Conservation (phyloP, 1,284 basidiomycete species). For the Thelephora terrestris region DNA sequence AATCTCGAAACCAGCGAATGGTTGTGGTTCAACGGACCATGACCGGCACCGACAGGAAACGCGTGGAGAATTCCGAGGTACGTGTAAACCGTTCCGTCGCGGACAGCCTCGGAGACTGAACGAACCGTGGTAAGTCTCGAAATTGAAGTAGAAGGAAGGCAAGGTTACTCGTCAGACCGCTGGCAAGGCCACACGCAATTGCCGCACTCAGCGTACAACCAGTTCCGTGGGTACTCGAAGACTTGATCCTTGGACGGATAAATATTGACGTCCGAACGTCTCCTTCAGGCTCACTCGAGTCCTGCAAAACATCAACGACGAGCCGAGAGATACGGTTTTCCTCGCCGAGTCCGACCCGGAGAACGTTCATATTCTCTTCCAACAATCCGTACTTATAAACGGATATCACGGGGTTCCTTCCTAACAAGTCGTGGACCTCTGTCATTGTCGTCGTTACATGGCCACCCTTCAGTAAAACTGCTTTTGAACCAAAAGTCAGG, state of each 20-base stretch:
- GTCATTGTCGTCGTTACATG: constrained; percentile 45
- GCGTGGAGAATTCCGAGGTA: constrained; percentile 72
- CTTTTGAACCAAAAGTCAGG: constrained; percentile 37
- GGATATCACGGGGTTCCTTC: constrained; percentile 21
- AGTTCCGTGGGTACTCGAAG: constrained; percentile 82
- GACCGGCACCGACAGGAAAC: constrained; percentile 61
- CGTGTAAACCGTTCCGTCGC: constrained; percentile 60
- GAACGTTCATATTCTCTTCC: constrained; percentile 53
- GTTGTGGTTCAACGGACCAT: constrained; percentile 85
- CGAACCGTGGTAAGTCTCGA: background rate
- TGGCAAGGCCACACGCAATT: constrained; percentile 59
- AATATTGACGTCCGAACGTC: constrained; percentile 39
- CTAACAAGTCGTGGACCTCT: constrained; percentile 31
- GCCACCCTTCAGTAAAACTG: constrained; percentile 84
- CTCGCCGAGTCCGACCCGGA: constrained; percentile 25
- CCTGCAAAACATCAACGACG: constrained; percentile 72
- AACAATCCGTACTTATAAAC: constrained; percentile 34
- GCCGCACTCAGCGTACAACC: constrained; percentile 89
- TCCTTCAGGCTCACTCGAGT: constrained; percentile 15
- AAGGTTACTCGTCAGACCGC: constrained; percentile 37
- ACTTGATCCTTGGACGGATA: constrained; percentile 56
- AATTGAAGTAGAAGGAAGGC: background rate
- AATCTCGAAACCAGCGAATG: constrained; percentile 45
- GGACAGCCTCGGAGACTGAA: constrained; percentile 49
- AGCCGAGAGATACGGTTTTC: constrained; percentile 21